phyloP scores from a whole-genome alignment of 345 rosid species.

The Citropsis articulata region DNA sequence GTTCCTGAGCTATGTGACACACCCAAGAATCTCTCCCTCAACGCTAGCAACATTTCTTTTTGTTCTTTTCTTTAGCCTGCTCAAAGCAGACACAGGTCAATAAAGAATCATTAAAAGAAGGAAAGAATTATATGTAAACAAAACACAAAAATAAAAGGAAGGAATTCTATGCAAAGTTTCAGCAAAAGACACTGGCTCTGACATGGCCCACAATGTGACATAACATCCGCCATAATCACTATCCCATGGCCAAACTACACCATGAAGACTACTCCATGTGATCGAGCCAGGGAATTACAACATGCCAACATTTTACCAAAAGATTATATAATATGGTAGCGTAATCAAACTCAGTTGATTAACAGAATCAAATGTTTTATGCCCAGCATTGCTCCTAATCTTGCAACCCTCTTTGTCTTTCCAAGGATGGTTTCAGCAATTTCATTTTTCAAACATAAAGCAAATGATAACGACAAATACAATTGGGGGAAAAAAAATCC shows the following conservation, averaged over 20 bases:
- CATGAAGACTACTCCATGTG: neutral
- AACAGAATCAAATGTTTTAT: neutral
- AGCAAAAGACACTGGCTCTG: neutral
- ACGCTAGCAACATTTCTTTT: neutral
- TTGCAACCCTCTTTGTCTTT: neutral
- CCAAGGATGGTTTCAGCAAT: neutral
- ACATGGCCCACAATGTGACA: neutral
- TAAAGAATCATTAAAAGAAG: neutral
- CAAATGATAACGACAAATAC: too few relatives aligned
- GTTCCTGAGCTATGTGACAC: neutral
- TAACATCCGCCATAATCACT: neutral
- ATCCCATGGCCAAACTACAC: neutral
- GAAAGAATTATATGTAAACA: too few relatives aligned
- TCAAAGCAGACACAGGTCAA: neutral
- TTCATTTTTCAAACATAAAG: neutral
- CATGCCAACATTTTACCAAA: neutral
- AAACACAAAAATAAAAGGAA: neutral
- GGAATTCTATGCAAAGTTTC: neutral
- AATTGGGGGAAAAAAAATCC: neutral
- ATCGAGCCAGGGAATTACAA: neutral
- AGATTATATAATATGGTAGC: neutral
- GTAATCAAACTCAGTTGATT: neutral
- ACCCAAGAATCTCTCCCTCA: neutral
- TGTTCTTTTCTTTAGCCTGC: slow-evolving; percentile 15
- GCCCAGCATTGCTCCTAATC: neutral